Conservation (phyloP, 2,329 filamentous ascomycete species). For the Colletotrichum caudatum region DNA sequence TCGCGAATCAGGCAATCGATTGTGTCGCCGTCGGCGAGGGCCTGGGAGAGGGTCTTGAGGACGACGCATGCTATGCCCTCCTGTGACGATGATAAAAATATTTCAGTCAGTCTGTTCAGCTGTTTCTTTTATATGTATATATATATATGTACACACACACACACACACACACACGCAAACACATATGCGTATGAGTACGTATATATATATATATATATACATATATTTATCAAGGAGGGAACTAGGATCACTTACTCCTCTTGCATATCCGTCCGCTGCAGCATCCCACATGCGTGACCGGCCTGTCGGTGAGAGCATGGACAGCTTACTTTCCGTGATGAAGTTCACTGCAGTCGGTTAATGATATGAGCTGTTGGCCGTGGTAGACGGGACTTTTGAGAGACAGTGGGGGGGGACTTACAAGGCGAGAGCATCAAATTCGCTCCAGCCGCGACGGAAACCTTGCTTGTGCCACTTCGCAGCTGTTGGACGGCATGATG, state of each 20-base stretch:
- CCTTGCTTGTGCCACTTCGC: constrained; percentile 47
- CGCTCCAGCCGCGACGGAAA: constrained; percentile 48
- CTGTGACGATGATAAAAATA: constrained; percentile 51
- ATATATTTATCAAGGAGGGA: not conserved
- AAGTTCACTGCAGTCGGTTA: constrained; percentile 44
- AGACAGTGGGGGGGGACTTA: not conserved
- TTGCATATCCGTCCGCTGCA: constrained; percentile 60
- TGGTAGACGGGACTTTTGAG: too few species aligned
- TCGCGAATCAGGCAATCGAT: constrained; percentile 45
- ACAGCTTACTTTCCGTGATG: not conserved
- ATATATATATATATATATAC: not conserved
- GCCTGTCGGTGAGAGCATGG: constrained; percentile 53
- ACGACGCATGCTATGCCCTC: constrained; percentile 62
- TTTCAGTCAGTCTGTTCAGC: too few species aligned
- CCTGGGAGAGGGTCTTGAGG: constrained; percentile 59
- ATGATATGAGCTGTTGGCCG: not conserved
- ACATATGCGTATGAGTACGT: too few species aligned
- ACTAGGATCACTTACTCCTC: not conserved
- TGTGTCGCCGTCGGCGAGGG: constrained; percentile 50
- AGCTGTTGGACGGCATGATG: constrained; percentile 55
- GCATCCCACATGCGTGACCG: constrained; percentile 55
- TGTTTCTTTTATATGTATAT: too few species aligned
- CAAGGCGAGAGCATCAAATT: constrained; percentile 42
- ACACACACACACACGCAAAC: too few species aligned
- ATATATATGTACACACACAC: too few species aligned